phyloP scores from a whole-genome alignment of 805 yeast genomes.

The Saturnispora ahearnii region DNA sequence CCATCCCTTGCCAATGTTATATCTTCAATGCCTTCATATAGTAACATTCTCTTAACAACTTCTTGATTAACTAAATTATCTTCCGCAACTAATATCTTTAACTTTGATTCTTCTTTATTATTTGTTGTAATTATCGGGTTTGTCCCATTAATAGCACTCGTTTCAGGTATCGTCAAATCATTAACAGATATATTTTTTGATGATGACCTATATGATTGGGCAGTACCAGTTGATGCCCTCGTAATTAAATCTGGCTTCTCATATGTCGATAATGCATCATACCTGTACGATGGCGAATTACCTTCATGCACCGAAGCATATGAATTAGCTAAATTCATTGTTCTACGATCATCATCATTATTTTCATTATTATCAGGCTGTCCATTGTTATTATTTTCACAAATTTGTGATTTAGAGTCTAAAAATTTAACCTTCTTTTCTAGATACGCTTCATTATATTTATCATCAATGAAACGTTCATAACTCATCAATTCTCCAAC shows the following conservation, averaged over 20 bases:
- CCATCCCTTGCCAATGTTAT: slow-evolving; percentile 86
- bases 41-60: slow-evolving; percentile 82
- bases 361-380: neutral
- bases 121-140: neutral
- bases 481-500: slow-evolving; percentile 41
- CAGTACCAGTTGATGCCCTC: slow-evolving; percentile 45
- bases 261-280: slow-evolving; percentile 13
- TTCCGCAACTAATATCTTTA: slow-evolving; percentile 76
- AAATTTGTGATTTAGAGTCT: neutral
- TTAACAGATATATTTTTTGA: neutral
- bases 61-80: slow-evolving; percentile 93
- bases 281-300: neutral
- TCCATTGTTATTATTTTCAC: neutral
- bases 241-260: slow-evolving; percentile 39
- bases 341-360: neutral
- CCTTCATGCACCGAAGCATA: slow-evolving; percentile 4
- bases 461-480: slow-evolving; percentile 36
- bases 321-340: slow-evolving; percentile 11
- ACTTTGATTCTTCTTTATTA: neutral
- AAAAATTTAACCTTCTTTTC: slow-evolving; percentile 34
- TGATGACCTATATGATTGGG: slow-evolving; percentile 27
- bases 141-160: neutral
- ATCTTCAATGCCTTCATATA: slow-evolving; percentile 66
- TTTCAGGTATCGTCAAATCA: neutral
- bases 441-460: slow-evolving; percentile 48